These are phyloP conservation scores for Didymellaceae sp. DNA, from an alignment of 2,329 filamentous ascomycete genomes.

Conservation along the genomic window DNA sequence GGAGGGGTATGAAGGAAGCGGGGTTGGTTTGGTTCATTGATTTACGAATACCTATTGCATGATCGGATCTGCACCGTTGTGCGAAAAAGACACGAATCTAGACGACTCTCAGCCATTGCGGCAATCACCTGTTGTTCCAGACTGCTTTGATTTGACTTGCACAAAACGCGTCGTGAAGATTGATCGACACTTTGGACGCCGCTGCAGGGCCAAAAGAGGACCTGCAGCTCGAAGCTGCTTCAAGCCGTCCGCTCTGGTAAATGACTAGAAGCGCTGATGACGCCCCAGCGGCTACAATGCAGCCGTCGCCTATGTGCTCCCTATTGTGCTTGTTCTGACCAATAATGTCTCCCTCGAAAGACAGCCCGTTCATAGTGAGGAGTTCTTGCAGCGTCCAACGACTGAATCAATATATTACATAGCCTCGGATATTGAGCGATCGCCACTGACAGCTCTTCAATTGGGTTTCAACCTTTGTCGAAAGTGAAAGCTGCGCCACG, in stretches of 20 bases:
- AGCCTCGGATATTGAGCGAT: not conserved
- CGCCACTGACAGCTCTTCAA: not conserved
- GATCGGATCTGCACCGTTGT: constrained; percentile 44
- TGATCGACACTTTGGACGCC: no score
- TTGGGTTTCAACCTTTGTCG: not conserved
- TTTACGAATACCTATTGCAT: constrained; percentile 50
- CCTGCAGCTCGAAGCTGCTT: no score
- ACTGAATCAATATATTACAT: not conserved
- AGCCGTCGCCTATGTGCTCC: not conserved
- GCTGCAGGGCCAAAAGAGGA: no score
- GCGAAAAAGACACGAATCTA: constrained; percentile 46
- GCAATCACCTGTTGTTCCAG: constrained; percentile 4
- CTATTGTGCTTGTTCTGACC: not conserved
- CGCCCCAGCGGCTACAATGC: constrained; percentile 7
- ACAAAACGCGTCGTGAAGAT: no score
- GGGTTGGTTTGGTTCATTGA: constrained; percentile 37
- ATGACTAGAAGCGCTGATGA: not conserved
- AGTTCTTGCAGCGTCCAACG: no score
- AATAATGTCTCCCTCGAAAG: no score
- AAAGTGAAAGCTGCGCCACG: constrained; percentile 1
- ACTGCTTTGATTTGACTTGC: not conserved
- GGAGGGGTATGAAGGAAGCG: constrained; percentile 19
- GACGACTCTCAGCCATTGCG: constrained; percentile 29
- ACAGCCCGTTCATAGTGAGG: not conserved
- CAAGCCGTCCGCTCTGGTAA: no score